Conservation (phyloP, 192 early-diverging fungal species). For the Dissophora globulifera region DNA sequence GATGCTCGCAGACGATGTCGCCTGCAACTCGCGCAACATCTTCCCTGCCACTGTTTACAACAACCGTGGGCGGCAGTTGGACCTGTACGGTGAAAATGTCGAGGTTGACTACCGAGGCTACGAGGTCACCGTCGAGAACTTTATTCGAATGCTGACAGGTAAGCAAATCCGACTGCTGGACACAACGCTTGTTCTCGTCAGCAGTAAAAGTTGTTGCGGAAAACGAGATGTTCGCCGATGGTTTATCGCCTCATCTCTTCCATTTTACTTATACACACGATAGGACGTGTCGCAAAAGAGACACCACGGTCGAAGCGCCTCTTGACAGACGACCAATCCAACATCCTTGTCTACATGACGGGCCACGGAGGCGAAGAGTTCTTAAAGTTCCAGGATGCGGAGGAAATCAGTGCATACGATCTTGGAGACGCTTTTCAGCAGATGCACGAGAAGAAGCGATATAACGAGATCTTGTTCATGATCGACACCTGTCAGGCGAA, state of each 20-base stretch:
- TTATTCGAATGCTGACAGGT: conserved; percentile 94
- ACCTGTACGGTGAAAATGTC: conserved; percentile 96
- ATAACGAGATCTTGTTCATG: conserved; percentile 99
- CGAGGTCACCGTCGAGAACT: conserved; percentile 98
- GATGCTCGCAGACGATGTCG: conserved; percentile 99
- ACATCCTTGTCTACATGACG: conserved; percentile 98
- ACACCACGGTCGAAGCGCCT: conserved; percentile 95
- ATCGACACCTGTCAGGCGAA: conserved; percentile 99
- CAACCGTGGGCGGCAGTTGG: conserved; percentile 81
- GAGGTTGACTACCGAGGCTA: conserved; percentile 99
- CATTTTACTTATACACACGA: no score
- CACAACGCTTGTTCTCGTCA: no score
- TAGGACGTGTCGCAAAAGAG: conserved; percentile 84
- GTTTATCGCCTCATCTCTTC: no score
- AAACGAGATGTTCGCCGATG: no score
- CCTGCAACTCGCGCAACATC: conserved; percentile 95
- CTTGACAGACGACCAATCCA: conserved; percentile 94
- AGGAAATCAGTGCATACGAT: conserved; percentile 96
- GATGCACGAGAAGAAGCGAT: conserved; percentile 97
- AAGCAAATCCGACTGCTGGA: not conserved
- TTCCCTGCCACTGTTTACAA: conserved; percentile 95
- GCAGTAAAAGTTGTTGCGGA: no score
- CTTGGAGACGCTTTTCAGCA: conserved; percentile 97
- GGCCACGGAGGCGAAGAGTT: conserved; percentile 99
- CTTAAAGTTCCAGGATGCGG: conserved; percentile 98